Evolutionary conservation across 768 basidiomycete genomes (phyloP).

Genomic region (Fomitopsis serialis): DNA sequence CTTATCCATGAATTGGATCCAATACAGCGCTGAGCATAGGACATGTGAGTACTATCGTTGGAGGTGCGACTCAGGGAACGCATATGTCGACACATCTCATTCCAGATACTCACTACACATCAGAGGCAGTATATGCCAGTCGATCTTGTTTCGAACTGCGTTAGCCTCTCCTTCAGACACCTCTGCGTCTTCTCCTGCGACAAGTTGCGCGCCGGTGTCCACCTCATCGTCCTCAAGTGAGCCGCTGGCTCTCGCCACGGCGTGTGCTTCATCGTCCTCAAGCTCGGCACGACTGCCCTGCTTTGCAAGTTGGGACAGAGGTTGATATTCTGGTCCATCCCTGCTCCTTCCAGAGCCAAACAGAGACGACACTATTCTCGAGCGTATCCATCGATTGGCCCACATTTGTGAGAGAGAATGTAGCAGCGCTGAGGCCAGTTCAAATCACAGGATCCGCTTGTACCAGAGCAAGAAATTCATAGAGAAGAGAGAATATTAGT

Average conservation of each 20-base stretch:
- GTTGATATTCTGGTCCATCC: neutral
- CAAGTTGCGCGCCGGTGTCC: conserved; percentile 1
- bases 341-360: too few species aligned
- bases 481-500: too few species aligned
- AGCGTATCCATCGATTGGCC: too few species aligned
- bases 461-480: too few species aligned
- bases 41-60: neutral
- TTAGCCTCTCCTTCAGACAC: conserved; percentile 37
- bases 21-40: conserved; percentile 30
- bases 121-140: conserved; percentile 59
- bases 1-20: conserved; percentile 81
- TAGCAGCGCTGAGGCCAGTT: too few species aligned
- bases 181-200: neutral
- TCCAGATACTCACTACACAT: conserved; percentile 46
- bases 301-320: neutral
- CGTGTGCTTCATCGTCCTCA: neutral
- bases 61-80: conserved; percentile 3
- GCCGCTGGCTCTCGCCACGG: neutral
- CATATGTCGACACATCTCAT: conserved; percentile 20
- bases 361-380: too few species aligned
- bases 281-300: neutral
- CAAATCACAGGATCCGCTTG: too few species aligned
- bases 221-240: neutral
- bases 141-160: conserved; percentile 61
- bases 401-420: too few species aligned